Evolutionary conservation across 2,329 filamentous ascomycete species (phyloP).

Genomic region (Orbilia blumenaviensis): DNA sequence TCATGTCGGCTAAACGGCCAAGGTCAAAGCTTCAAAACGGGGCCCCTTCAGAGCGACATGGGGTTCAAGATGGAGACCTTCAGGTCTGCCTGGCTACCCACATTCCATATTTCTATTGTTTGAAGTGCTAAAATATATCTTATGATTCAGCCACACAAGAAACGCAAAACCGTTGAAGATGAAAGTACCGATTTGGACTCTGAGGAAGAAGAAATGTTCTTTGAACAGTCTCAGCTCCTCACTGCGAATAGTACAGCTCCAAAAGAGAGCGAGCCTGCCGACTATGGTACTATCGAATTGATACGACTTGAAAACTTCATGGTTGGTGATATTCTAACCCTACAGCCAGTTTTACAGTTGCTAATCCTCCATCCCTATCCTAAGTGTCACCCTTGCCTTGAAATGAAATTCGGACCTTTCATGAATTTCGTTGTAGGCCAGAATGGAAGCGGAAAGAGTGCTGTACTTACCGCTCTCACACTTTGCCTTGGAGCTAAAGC

Average conservation of each 20-base stretch:
- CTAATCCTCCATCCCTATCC: not conserved
- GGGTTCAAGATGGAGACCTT: not conserved
- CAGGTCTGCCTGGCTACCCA: constrained; percentile 20
- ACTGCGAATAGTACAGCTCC: not conserved
- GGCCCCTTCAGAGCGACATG: not conserved
- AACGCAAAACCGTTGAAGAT: constrained; percentile 16
- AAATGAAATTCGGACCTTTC: constrained; percentile 85
- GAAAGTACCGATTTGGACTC: constrained; percentile 1
- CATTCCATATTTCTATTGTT: too few species aligned
- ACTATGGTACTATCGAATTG: constrained; percentile 44
- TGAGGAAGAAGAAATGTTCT: constrained; percentile 41
- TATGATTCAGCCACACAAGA: constrained; percentile 21
- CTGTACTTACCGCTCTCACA: constrained; percentile 89
- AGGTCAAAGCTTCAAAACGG: not conserved
- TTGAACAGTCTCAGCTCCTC: constrained; percentile 40
- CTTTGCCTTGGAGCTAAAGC: constrained; percentile 96
- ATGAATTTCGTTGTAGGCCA: constrained; percentile 99
- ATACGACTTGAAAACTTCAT: constrained; percentile 50
- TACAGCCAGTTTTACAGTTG: not conserved
- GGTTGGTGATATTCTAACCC: not conserved
- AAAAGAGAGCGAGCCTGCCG: constrained; percentile 37
- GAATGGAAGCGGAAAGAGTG: constrained; percentile 97
- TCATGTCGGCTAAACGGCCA: constrained; percentile 34
- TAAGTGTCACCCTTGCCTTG: constrained; percentile 81
- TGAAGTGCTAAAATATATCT: too few species aligned